Percentiles rank a stretch among this genome's conserved stretches.
These are phyloP conservation scores for Metschnikowia bowlesiae DNA, from an alignment of 805 yeast species.

Conservation along the genomic window DNA sequence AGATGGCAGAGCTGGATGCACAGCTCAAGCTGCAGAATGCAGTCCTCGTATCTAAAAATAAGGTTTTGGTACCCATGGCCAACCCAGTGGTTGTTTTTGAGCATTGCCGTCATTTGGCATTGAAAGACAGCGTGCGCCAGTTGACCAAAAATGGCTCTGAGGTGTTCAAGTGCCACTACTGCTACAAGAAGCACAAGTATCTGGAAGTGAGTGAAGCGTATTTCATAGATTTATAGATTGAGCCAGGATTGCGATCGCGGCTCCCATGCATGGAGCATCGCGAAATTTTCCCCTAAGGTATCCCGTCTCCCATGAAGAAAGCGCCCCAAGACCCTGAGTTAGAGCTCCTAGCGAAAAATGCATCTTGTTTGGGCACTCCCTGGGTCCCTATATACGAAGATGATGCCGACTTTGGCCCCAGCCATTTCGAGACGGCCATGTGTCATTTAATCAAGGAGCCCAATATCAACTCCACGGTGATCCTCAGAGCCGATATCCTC, in stretches of 20 bases:
- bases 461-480: constrained; percentile 86
- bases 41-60: constrained; percentile 8
- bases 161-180: constrained; percentile 41
- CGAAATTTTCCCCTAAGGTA: constrained; percentile 3
- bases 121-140: constrained; percentile 40
- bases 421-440: constrained; percentile 74
- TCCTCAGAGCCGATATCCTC: constrained; percentile 80
- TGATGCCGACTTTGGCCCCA: constrained; percentile 44
- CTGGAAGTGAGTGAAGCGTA: constrained; percentile 38
- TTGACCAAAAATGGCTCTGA: constrained; percentile 37
- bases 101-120: constrained; percentile 39
- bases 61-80: constrained; percentile 12
- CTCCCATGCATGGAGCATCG: constrained; percentile 2
- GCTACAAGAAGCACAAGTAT: constrained; percentile 40
- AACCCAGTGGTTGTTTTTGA: constrained; percentile 41
- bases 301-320: constrained; percentile 4
- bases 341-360: constrained; percentile 11
- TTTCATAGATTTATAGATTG: constrained; percentile 29
- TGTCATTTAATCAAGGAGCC: constrained; percentile 75
- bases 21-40: constrained; percentile 10
- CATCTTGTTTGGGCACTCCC: constrained; percentile 49
- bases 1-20: constrained; percentile 10
- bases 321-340: constrained; percentile 9
- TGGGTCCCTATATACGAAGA: constrained; percentile 61
- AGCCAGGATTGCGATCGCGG: neutral